Evolutionary conservation across 192 early-diverging fungal genomes (phyloP).

Genomic region (Paraglomus occultum): DNA sequence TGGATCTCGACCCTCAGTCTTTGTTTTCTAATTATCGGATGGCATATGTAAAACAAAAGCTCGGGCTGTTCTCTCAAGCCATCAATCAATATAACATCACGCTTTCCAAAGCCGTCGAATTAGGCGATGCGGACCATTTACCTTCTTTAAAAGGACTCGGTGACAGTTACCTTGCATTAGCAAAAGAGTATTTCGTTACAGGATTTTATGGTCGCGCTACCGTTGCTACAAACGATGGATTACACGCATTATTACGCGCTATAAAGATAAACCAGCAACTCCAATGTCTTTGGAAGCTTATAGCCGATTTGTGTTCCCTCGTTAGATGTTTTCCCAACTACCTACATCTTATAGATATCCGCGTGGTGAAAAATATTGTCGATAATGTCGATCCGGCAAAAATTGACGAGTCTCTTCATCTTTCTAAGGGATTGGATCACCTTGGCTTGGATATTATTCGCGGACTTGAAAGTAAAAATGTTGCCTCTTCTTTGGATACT

Average conservation of each 20-base stretch:
- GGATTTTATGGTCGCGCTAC: constrained; percentile 68
- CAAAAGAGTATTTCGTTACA: constrained; percentile 50
- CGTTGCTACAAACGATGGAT: constrained; percentile 47
- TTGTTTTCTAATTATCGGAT: constrained; percentile 47
- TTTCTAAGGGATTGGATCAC: constrained; percentile 37
- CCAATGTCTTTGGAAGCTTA: constrained; percentile 60
- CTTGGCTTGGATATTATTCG: not conserved
- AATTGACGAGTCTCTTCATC: constrained; percentile 40
- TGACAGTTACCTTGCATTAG: constrained; percentile 47
- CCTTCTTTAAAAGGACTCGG: constrained; percentile 52
- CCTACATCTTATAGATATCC: constrained; percentile 37
- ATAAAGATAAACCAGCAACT: constrained; percentile 32
- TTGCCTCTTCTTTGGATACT: not conserved
- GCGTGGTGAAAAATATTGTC: constrained; percentile 29
- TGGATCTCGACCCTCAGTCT: constrained; percentile 60
- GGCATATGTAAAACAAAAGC: constrained; percentile 50
- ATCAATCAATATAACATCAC: constrained; percentile 45
- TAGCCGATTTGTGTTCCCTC: constrained; percentile 53
- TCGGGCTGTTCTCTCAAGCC: constrained; percentile 52
- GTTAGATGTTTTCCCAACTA: constrained; percentile 50
- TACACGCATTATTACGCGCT: constrained; percentile 24
- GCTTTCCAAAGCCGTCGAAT: constrained; percentile 35
- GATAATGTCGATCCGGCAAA: constrained; percentile 12
- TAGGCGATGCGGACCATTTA: constrained; percentile 40
- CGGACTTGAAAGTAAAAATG: not conserved